Evolutionary conservation across 2,329 filamentous ascomycete genomes (phyloP).

Genomic region (Phialocephala sp.): DNA sequence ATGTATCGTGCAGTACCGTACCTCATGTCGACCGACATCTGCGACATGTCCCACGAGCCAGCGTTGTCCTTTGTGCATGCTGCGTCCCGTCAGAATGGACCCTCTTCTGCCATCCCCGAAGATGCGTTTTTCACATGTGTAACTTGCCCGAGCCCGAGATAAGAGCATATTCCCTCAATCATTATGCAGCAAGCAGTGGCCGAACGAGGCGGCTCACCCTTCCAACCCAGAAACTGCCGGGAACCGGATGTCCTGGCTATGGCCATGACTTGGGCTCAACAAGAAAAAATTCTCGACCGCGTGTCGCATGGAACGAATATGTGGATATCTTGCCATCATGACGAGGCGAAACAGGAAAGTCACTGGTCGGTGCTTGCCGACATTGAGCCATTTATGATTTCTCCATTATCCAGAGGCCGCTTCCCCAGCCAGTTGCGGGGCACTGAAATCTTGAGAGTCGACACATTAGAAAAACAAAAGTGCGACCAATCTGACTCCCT

Average conservation of each 20-base stretch:
- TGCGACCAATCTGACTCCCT: too few relatives aligned
- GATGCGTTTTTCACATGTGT: slow-evolving; percentile 1
- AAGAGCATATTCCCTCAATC: slow-evolving; percentile 6
- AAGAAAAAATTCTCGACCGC: not conserved
- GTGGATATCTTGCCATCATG: not conserved
- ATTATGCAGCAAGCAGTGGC: slow-evolving; percentile 5
- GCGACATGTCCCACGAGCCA: slow-evolving; percentile 1
- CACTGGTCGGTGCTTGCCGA: slow-evolving; percentile 4
- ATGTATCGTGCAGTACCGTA: not conserved
- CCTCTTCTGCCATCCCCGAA: not conserved
- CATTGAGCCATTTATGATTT: slow-evolving; percentile 6
- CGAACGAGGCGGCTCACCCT: not conserved
- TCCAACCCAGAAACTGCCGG: too few relatives aligned
- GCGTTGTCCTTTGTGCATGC: not conserved
- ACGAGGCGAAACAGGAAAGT: slow-evolving; percentile 2
- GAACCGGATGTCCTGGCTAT: not conserved
- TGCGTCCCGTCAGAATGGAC: slow-evolving; percentile 6
- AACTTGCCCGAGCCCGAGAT: not conserved
- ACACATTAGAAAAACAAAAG: not conserved
- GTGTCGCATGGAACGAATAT: not conserved
- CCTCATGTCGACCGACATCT: not conserved
- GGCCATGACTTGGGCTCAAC: not conserved
- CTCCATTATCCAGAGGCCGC: not conserved
- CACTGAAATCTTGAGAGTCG: not conserved
- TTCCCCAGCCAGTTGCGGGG: not conserved